Evolutionary conservation across 129 eudicot genomes (phyloP).

Genomic region (Arctium lappa): DNA sequence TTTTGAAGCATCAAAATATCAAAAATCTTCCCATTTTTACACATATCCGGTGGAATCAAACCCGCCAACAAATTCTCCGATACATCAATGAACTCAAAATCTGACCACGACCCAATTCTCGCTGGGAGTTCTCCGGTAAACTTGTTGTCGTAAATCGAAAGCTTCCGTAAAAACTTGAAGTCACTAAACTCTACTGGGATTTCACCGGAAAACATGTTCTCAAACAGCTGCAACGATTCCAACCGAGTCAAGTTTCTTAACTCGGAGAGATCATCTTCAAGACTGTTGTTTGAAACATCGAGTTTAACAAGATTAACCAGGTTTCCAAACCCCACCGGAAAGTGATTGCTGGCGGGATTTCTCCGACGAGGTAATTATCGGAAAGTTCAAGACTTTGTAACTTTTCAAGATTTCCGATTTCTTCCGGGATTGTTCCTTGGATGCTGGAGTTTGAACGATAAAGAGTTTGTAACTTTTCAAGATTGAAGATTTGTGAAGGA

Average conservation of each 20-base stretch:
- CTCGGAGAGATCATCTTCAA: constrained; percentile 57
- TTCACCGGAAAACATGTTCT: constrained; percentile 50
- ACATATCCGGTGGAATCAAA: constrained; percentile 61
- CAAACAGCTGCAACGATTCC: constrained; percentile 50
- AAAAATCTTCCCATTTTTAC: constrained; percentile 40
- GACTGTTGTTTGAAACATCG: constrained; percentile 60
- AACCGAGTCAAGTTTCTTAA: constrained; percentile 30
- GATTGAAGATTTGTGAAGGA: constrained; percentile 48
- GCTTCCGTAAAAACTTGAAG: constrained; percentile 38
- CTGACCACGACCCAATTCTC: constrained; percentile 58
- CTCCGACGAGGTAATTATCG: constrained; percentile 13
- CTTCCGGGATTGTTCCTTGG: constrained; percentile 49
- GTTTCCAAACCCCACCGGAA: constrained; percentile 55
- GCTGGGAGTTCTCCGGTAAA: constrained; percentile 53
- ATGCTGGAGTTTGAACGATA: constrained; percentile 59
- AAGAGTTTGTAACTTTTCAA: constrained; percentile 44
- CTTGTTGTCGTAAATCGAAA: constrained; percentile 51
- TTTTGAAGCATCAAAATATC: constrained; percentile 52
- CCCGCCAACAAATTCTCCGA: constrained; percentile 50
- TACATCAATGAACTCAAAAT: constrained; percentile 45
- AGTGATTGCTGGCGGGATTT: neutral
- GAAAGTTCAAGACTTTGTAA: constrained; percentile 50
- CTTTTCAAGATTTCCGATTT: constrained; percentile 40
- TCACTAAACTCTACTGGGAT: constrained; percentile 59
- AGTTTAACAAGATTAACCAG: constrained; percentile 40